These are phyloP conservation scores for Trypanosoma caninum DNA, from an alignment of 208 protist species.

Conservation along the genomic window DNA sequence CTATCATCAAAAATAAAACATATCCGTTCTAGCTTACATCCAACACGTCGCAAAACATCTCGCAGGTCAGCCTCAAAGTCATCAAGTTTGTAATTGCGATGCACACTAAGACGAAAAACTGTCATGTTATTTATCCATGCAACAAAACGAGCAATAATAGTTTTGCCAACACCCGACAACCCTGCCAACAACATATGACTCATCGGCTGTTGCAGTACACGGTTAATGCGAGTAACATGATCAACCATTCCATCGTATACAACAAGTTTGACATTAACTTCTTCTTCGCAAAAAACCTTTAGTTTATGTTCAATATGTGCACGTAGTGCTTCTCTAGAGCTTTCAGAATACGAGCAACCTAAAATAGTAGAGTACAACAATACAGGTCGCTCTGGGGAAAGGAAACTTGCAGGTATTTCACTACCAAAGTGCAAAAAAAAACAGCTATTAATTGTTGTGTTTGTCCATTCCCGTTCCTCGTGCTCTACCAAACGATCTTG, in stretches of 20 bases:
- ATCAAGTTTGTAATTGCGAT: constrained; percentile 93
- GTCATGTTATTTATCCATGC: constrained; percentile 97
- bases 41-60: constrained; percentile 92
- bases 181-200: constrained; percentile 97
- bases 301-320: constrained; percentile 90
- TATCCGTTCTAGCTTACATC: constrained; percentile 96
- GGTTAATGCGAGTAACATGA: constrained; percentile 98
- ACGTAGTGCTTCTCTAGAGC: constrained; percentile 87
- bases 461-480: constrained; percentile 95
- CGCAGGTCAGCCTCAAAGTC: constrained; percentile 99
- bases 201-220: constrained; percentile 97
- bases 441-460: constrained; percentile 68
- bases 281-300: constrained; percentile 96
- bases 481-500: constrained; percentile 90
- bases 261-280: constrained; percentile 97
- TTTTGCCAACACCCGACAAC: constrained; percentile 98
- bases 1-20: constrained; percentile 99
- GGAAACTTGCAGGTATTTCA: constrained; percentile 12
- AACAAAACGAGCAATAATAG: constrained; percentile 96
- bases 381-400: constrained; percentile 87
- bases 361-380: constrained; percentile 97
- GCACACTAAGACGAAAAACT: constrained; percentile 97
- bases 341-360: constrained; percentile 87
- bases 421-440: constrained; percentile 86
- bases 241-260: constrained; percentile 98